Base-by-base conservation (phyloP, 129 eudicot species). In the Erigeron canadensis region DNA sequence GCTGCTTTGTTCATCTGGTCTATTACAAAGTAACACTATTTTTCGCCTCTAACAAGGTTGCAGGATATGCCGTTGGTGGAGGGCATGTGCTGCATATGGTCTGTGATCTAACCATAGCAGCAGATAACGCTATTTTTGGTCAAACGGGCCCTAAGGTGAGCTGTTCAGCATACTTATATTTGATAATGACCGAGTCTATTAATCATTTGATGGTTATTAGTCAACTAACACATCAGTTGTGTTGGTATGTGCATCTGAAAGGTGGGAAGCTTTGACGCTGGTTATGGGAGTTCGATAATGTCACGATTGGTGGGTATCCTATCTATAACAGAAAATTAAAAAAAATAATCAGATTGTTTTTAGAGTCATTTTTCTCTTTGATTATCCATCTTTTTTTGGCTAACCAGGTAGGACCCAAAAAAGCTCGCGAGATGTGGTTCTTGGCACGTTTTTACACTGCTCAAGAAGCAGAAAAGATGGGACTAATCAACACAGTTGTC, bases 181-280 rank as follows among this genome's bases (percentile, higher is more conserved):
- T 57, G 47, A 45, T 37, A 4, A 10, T 2, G 67, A 44, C 21
- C 11, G 40, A 23, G 57, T 21, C 16, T 58, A 46, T 11, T 15
- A 55, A 67, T 75, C 10, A 11, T 75, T 42, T 7, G 58, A 69
- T 1, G 6, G 19, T 13, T 42, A 41, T 40, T 56, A 56, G 54
- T 56, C 51, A 8, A 56, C 22, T 40, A 56, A 56, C 42, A 12
- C 50, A 15, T 28, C 12, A 4, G 62, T 22, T 73, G 15, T 23
- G 71, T 74, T 60, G 42, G 28, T 56, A 13, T 70, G 53, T 76
- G 77, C 12, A 63, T 47, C 17, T 56, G 80, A 69, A 80, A 94
- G 99, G 99, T 94, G 28, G 99, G 99, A 81, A 94, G 99, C 88
- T 90, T 90, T 81, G 99, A 94, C 84, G 99, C 97, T 82, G 99